These are phyloP conservation scores for Gelatoporia subvermispora DNA, from an alignment of 768 basidiomycete species.

Conservation along the genomic window DNA sequence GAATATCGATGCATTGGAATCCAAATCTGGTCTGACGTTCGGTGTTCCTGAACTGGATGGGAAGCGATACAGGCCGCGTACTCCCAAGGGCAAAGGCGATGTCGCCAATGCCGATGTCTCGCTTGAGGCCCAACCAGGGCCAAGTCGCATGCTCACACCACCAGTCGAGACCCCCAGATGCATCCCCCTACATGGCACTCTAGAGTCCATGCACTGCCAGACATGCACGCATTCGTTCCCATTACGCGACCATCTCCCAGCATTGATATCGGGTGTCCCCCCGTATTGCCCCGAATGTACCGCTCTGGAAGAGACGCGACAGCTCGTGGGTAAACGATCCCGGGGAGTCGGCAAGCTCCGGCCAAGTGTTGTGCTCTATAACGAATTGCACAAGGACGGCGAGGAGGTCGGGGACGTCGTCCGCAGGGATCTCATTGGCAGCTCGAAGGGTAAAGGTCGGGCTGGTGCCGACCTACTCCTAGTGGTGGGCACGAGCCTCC, in stretches of 20 bases:
- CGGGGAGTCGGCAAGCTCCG: constrained; percentile 77
- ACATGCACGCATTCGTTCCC: constrained; percentile 73
- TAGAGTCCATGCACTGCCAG: constrained; percentile 75
- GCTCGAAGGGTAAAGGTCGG: constrained; percentile 52
- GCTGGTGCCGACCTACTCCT: constrained; percentile 78
- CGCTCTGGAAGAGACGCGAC: constrained; percentile 61
- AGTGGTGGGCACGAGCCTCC: constrained; percentile 86
- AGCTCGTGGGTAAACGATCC: constrained; percentile 71
- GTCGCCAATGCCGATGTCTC: constrained; percentile 4
- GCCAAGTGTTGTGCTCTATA: constrained; percentile 87
- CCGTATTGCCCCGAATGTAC: constrained; percentile 80
- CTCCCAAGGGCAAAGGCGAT: constrained; percentile 29
- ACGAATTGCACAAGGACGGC: constrained; percentile 82
- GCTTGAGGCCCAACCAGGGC: constrained; percentile 12
- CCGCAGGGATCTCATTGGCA: constrained; percentile 73
- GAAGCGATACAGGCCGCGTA: constrained; percentile 48
- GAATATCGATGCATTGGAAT: constrained; percentile 88
- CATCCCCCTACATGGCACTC: constrained; percentile 86
- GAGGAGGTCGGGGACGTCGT: constrained; percentile 84
- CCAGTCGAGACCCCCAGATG: constrained; percentile 65
- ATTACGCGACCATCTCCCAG: constrained; percentile 53
- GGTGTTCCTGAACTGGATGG: constrained; percentile 72
- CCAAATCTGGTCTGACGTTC: constrained; percentile 80
- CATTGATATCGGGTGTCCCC: constrained; percentile 56
- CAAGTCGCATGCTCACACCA: constrained; percentile 43